Base-by-base conservation (phyloP, 371 early-diverging fungal species). In the Apophysomyces ossiformis region DNA sequence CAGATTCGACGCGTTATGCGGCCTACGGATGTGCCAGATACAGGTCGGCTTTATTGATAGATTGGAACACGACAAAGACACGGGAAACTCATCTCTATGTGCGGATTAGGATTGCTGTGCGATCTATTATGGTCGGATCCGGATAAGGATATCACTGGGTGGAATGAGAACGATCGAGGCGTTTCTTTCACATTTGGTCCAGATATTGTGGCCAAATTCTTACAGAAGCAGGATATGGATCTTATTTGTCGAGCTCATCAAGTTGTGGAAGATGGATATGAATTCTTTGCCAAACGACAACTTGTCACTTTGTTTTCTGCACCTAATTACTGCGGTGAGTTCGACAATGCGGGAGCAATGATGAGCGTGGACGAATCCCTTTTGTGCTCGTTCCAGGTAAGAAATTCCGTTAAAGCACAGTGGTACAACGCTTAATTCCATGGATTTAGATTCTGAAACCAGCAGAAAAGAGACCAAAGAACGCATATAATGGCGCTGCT, bases 311-410 rank as follows among this genome's bases (percentile, higher is more conserved):
- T 99, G 18, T 99, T 97, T 70, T 93, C 93, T 15, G 99, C 99
- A 11, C 98, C 99, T 44, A 98, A 99, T 80, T 99, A 98, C 74
- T 99, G 99, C 72, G 98, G 98, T 43, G 98, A 98, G 78, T 98
- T 97, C 80, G 96, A 96, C 69, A 98, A 98, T 63, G 88, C 85
- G 46, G 96, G 96, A 7, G 97, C 95, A 2, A 93, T 97, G 77
- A 96, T 99, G 98, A 87, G 89, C 44, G 96, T 98, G 43, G 93
- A 93, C 69, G 91, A 94, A 69, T 90, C 94, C 26, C 82, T 98
- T 63, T 81, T 95, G 70, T 98, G 98, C 74, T 90, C 91, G 11
- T 94, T 95, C 85, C 90, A 93, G 73, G 74, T 77, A 62, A 58
- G 41, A 1, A 21, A 32, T 26, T n/a, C 2, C 2, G 13, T 38